Evolutionary conservation across 2,329 filamentous ascomycete species (phyloP).

Genomic region (Sclerotinia subarctica): DNA sequence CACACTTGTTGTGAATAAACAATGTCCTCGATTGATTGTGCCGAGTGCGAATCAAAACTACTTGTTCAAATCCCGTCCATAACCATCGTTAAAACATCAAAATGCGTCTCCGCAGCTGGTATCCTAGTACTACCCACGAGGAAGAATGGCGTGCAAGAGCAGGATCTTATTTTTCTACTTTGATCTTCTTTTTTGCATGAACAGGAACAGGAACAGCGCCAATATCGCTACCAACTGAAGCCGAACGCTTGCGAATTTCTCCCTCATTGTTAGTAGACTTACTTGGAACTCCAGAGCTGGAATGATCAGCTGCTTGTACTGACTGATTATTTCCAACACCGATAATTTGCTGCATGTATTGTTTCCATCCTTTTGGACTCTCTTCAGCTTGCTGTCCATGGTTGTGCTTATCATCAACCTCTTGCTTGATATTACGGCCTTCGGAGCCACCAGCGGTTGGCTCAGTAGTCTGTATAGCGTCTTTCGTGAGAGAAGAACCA

Average conservation of each 20-base stretch:
- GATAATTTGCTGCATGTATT: neutral
- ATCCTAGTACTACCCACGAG: too few species aligned
- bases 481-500: neutral
- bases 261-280: neutral
- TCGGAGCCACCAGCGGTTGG: neutral
- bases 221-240: neutral
- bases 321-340: neutral
- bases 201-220: neutral
- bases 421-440: neutral
- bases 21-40: neutral
- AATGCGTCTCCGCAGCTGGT: neutral
- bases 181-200: neutral
- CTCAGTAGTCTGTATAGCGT: neutral
- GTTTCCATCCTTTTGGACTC: neutral
- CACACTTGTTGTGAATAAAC: neutral
- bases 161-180: neutral
- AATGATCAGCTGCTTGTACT: too few species aligned
- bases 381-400: neutral
- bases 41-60: neutral
- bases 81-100: too few species aligned
- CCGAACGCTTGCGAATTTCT: neutral
- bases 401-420: neutral
- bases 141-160: neutral
- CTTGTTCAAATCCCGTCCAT: too few species aligned
- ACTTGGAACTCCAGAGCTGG: neutral